Evolutionary conservation across 345 rosid species (phyloP).

Genomic region (Iberis pinnata): DNA sequence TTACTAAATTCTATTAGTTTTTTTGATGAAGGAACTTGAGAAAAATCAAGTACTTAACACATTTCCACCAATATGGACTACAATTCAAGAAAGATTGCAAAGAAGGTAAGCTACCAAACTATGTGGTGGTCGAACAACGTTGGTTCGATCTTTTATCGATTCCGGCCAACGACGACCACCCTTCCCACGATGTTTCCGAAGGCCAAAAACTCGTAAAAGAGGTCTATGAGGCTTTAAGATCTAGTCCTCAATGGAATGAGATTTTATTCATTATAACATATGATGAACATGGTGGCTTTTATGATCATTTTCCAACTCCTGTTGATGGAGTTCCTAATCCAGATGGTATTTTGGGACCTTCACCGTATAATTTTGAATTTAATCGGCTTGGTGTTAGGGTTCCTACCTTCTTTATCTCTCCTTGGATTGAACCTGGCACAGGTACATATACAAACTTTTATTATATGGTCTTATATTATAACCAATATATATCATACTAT

Average conservation of each 20-base stretch:
- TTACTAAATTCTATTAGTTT: no score
- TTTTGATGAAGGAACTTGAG: slow-evolving; percentile 36
- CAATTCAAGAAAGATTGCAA: slow-evolving; percentile 38
- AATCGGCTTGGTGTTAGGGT: slow-evolving; percentile 57
- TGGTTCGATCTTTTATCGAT: slow-evolving; percentile 32
- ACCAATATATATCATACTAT: no score
- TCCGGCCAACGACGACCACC: slow-evolving; percentile 51
- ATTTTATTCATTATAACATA: slow-evolving; percentile 39
- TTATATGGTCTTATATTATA: no score
- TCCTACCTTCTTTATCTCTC: slow-evolving; percentile 45
- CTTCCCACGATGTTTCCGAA: slow-evolving; percentile 47
- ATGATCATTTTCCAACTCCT: slow-evolving; percentile 52
- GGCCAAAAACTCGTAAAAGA: slow-evolving; percentile 50
- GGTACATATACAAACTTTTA: slow-evolving; percentile 19
- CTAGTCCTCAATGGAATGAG: slow-evolving; percentile 53
- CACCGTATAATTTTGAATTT: slow-evolving; percentile 45
- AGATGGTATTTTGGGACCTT: slow-evolving; percentile 38
- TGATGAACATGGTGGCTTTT: slow-evolving; percentile 57
- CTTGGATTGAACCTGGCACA: slow-evolving; percentile 53
- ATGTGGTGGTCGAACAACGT: slow-evolving; percentile 44
- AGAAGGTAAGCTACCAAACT: slow-evolving; percentile 48
- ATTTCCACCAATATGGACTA: slow-evolving; percentile 40
- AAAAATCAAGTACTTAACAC: slow-evolving; percentile 32
- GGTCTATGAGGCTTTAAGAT: slow-evolving; percentile 46
- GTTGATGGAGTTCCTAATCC: slow-evolving; percentile 44